Percentiles rank a stretch among this genome's conserved stretches.
Conservation (phyloP, 2,329 filamentous ascomycete species). For the Leptographium galeiforme region DNA sequence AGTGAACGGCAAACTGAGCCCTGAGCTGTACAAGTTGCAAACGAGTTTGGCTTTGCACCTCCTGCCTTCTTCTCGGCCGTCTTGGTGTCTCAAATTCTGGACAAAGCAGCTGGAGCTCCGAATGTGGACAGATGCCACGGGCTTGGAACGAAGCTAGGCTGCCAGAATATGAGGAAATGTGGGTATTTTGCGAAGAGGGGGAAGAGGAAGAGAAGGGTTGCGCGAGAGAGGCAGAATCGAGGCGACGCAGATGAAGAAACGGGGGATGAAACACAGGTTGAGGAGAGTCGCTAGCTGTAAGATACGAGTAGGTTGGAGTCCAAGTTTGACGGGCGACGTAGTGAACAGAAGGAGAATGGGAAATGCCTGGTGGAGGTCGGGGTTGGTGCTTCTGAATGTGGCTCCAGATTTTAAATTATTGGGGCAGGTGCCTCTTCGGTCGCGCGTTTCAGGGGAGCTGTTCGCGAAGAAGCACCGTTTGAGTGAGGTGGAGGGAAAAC, state of each 20-base stretch:
- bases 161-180: neutral
- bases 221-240: neutral
- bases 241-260: neutral
- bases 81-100: neutral
- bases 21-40: neutral
- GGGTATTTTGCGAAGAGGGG: neutral
- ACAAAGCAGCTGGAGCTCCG: neutral
- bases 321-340: neutral
- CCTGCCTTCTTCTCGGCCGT: neutral
- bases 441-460: constrained; percentile 8
- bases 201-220: neutral
- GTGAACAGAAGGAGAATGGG: neutral
- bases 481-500: neutral
- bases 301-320: neutral
- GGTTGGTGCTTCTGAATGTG: constrained; percentile 2
- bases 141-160: neutral
- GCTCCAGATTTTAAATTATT: constrained; percentile 9
- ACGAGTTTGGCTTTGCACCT: neutral
- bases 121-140: neutral
- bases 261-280: neutral
- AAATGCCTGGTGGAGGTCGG: constrained; percentile 2
- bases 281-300: neutral
- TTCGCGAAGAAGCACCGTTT: constrained; percentile 1
- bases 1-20: neutral
- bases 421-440: neutral